Evolutionary conservation across 1,284 basidiomycete species (phyloP).

Genomic region (Puccinia sorghi): DNA sequence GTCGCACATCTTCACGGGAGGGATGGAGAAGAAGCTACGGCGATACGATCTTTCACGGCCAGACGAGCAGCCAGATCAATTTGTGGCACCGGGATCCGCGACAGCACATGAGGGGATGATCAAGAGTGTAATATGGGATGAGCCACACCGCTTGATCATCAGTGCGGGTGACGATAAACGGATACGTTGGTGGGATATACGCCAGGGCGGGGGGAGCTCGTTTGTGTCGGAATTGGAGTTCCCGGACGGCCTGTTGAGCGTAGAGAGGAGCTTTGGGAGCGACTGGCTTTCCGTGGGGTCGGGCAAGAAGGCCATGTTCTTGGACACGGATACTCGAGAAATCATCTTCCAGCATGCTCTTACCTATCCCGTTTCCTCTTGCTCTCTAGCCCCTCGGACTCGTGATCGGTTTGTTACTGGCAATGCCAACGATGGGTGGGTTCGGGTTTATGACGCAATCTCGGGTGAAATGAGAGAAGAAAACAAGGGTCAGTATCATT

Average conservation of each 20-base stretch:
- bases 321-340: constrained; percentile 61
- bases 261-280: constrained; percentile 84
- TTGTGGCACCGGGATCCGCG: not conserved
- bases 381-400: constrained; percentile 69
- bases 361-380: constrained; percentile 64
- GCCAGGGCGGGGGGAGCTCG: constrained; percentile 63
- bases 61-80: constrained; percentile 45
- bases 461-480: constrained; percentile 87
- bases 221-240: constrained; percentile 73
- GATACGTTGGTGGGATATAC: constrained; percentile 95
- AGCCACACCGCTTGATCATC: constrained; percentile 74
- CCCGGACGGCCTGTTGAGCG: constrained; percentile 79
- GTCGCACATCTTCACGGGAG: constrained; percentile 79
- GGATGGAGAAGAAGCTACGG: constrained; percentile 95
- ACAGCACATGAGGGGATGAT: constrained; percentile 77
- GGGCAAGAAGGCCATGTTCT: constrained; percentile 85
- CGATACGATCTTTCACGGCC: constrained; percentile 79
- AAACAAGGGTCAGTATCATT: constrained; percentile 67
- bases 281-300: constrained; percentile 84
- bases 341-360: constrained; percentile 40
- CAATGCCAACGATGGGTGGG: constrained; percentile 90
- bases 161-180: constrained; percentile 87
- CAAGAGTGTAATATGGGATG: constrained; percentile 90
- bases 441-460: constrained; percentile 80
- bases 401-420: constrained; percentile 92